Evolutionary conservation across 148 eudicot genomes (phyloP), one percentile per base, ranked within the genome.

Genomic region (Selenicereus undatus): DNA sequence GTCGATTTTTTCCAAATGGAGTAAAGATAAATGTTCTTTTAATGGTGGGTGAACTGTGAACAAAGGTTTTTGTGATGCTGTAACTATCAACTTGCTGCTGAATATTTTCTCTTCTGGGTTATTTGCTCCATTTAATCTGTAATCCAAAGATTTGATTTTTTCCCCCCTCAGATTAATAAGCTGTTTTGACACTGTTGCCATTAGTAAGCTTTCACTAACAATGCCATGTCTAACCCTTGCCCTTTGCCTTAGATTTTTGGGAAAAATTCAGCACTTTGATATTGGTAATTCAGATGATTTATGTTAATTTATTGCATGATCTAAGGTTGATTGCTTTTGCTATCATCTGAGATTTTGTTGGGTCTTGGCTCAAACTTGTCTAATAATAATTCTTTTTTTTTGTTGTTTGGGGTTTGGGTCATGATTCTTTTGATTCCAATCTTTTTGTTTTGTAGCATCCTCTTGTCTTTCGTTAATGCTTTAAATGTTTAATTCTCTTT

Each of bases 171-270:
- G 36, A 36, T 22, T 76, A 6, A 1, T 16, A 26, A 36, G 21
- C 39, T 68, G 42, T n/a, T 71, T 32, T 73, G 66, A 51, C 18
- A 1, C 13, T 73, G 4, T 80, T n/a, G 72, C 66, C 5, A 26
- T 70, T 30, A 42, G 26, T 73, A 12, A 27, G 71, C 8, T 26
- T 4, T 7, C 6, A 26, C 26, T 68, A 14, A 73, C 27, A 20
- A 80, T 56, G 76, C 1, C 12, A 60, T 36, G 9, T 50, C 32
- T 80, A 27, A 42, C 7, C 12, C 20, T 22, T 45, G 14, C 70
- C 22, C 29, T 12, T 16, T 80, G 78, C 65, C 65, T 18, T 80
- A 11, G 32, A 39, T 39, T 80, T 69, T 65, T 83, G 20, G 75
- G 80, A 72, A 62, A 76, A 60, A 72, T 76, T 32, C 32, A 1